Evolutionary conservation across 441 rosid species (phyloP).

Genomic region (Populus trichocarpa): DNA sequence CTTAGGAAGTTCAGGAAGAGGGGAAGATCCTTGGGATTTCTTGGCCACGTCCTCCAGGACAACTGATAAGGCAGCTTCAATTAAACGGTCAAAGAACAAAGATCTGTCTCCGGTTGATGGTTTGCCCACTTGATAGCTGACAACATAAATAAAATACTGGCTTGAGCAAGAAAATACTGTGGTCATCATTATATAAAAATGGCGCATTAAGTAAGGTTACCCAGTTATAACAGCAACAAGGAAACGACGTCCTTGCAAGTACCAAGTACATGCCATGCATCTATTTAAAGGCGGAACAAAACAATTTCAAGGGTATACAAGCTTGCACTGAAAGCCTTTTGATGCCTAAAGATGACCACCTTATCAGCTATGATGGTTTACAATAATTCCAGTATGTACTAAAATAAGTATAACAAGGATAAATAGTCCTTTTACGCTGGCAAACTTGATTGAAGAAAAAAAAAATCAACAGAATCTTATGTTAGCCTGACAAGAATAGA

Average conservation of each 20-base stretch:
- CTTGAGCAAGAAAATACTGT: not conserved
- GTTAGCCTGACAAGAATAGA: not conserved
- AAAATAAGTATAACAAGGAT: not conserved
- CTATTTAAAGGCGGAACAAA: not conserved
- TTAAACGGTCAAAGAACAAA: constrained; percentile 67
- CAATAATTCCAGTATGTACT: not conserved
- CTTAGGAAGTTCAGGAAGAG: constrained; percentile 80
- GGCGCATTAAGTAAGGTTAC: too few species aligned
- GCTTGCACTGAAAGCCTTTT: not conserved
- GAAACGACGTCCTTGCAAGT: not conserved
- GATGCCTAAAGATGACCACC: not conserved
- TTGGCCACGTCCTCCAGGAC: constrained; percentile 48
- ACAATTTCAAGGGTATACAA: not conserved
- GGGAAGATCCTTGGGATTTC: constrained; percentile 40
- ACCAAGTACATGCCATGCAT: not conserved
- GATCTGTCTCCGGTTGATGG: constrained; percentile 82
- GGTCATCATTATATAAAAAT: not conserved
- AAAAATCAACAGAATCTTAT: not conserved
- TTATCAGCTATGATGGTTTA: not conserved
- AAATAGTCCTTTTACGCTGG: not conserved
- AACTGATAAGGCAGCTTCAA: constrained; percentile 93
- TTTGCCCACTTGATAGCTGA: constrained; percentile 77
- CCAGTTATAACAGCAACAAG: not conserved
- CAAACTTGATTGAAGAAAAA: not conserved
- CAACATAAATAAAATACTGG: constrained; percentile 23